Evolutionary conservation across 805 yeast genomes (phyloP).

Genomic region (Monosporozyma solicola): DNA sequence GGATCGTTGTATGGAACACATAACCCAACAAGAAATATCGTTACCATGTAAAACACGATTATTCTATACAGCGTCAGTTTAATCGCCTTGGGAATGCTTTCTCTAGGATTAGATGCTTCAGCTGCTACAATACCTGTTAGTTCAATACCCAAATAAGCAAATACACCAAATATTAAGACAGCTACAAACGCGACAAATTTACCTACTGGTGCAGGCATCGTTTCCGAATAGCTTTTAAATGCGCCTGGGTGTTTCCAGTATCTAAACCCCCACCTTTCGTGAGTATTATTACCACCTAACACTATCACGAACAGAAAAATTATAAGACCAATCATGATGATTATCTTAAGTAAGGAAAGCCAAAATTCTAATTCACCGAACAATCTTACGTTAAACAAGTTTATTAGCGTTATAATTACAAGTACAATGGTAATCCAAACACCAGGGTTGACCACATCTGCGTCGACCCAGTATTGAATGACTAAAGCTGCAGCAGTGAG

Average conservation of each 20-base stretch:
- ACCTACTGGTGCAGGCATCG: conserved; percentile 2
- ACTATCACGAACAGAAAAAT: conserved; percentile 41
- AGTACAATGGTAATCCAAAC: conserved; percentile 40
- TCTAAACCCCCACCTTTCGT: conserved; percentile 37
- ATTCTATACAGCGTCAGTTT: conserved; percentile 64
- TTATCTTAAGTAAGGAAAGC: conserved; percentile 37
- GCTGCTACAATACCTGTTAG: conserved; percentile 66
- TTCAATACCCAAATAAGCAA: conserved; percentile 44
- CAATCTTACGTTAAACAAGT: conserved; percentile 41
- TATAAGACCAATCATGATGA: conserved; percentile 42
- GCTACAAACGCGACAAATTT: conserved; percentile 52
- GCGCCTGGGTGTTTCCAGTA: conserved; percentile 47
- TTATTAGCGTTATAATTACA: conserved; percentile 34
- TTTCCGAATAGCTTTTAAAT: conserved; percentile 49
- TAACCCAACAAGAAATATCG: conserved; percentile 49
- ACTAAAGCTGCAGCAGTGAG: conserved; percentile 43
- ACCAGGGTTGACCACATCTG: conserved; percentile 30
- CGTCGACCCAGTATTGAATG: conserved; percentile 37
- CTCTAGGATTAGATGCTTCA: conserved; percentile 45
- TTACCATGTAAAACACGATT: conserved; percentile 45
- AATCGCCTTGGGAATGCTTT: conserved; percentile 57
- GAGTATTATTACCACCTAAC: conserved; percentile 33
- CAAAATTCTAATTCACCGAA: conserved; percentile 44
- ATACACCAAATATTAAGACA: conserved; percentile 53
- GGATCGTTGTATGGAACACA: conserved; percentile 45